A percentile compares a stretch with the other conserved stretches of the same genome.
These are phyloP conservation scores for Dothistroma septosporum DNA, from an alignment of 2,329 filamentous ascomycete genomes.

Conservation along the genomic window DNA sequence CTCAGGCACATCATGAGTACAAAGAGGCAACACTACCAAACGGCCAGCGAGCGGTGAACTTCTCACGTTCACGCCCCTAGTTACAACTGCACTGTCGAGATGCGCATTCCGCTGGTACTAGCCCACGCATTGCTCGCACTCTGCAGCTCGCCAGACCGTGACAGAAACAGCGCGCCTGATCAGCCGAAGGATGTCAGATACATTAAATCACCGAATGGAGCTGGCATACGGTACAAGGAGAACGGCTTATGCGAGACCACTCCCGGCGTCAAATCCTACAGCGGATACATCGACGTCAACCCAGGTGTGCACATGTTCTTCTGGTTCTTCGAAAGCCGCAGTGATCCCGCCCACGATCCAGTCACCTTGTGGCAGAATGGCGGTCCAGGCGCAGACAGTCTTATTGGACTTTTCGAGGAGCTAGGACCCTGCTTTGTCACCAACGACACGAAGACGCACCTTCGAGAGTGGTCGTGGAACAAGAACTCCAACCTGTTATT, in stretches of 20 bases:
- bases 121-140: not conserved
- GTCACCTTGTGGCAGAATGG: conserved; percentile 60
- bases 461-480: conserved; percentile 56
- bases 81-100: not conserved
- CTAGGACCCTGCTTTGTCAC: conserved; percentile 39
- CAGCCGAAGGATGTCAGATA: not conserved
- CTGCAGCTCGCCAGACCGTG: not conserved
- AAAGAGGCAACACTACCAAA: too few relatives aligned
- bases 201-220: not conserved
- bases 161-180: not conserved
- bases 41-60: too few relatives aligned
- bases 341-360: conserved; percentile 50
- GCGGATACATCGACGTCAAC: conserved; percentile 14
- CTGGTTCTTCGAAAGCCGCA: conserved; percentile 59
- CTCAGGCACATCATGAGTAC: too few relatives aligned
- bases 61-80: not conserved
- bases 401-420: conserved; percentile 55
- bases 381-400: conserved; percentile 57
- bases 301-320: conserved; percentile 54
- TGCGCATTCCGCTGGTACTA: not conserved
- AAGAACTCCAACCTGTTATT: conserved; percentile 58
- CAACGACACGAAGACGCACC: conserved; percentile 29
- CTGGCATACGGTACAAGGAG: conserved; percentile 1
- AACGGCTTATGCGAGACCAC: conserved; percentile 46
- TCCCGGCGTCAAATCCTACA: conserved; percentile 32